Conservation (phyloP, 2,329 filamentous ascomycete genomes). For the Penicillium sp. region DNA sequence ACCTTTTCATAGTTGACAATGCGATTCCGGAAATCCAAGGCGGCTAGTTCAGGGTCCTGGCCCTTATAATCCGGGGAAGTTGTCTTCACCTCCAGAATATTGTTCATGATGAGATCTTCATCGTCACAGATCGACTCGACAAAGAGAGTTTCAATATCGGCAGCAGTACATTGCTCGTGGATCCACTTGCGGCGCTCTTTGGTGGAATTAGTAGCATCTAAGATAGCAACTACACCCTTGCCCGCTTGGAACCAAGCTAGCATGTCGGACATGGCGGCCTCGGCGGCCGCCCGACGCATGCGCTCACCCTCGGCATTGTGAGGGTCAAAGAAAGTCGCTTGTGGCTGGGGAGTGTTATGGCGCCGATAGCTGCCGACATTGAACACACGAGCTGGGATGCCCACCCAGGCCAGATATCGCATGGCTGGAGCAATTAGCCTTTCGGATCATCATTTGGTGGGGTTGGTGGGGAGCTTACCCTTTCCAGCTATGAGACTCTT, state of each 20-base stretch:
- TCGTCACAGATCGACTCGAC: conserved; percentile 98
- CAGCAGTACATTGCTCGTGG: conserved; percentile 70
- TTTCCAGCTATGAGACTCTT: conserved; percentile 98
- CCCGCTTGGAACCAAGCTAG: conserved; percentile 79
- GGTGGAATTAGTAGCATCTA: conserved; percentile 96
- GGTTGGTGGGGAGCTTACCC: conserved; percentile 57
- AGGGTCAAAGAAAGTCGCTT: conserved; percentile 92
- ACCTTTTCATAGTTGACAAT: conserved; percentile 98
- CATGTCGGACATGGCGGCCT: conserved; percentile 93
- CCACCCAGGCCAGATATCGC: conserved; percentile 95
- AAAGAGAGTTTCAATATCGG: conserved; percentile 86
- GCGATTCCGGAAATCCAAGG: conserved; percentile 86
- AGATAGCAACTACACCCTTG: conserved; percentile 82
- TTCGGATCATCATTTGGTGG: neutral
- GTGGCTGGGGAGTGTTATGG: conserved; percentile 82
- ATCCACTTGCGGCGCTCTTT: conserved; percentile 90
- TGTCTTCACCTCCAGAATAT: conserved; percentile 96
- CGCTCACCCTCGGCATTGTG: conserved; percentile 88
- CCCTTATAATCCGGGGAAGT: conserved; percentile 93
- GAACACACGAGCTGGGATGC: conserved; percentile 90
- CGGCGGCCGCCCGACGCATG: conserved; percentile 80
- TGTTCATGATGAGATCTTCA: conserved; percentile 94
- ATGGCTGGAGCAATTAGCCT: conserved; percentile 59
- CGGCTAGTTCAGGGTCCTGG: conserved; percentile 89
- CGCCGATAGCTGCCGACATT: conserved; percentile 97